These are phyloP conservation scores for Diaporthe humulicola DNA, from an alignment of 2,329 filamentous ascomycete genomes.

Conservation along the genomic window DNA sequence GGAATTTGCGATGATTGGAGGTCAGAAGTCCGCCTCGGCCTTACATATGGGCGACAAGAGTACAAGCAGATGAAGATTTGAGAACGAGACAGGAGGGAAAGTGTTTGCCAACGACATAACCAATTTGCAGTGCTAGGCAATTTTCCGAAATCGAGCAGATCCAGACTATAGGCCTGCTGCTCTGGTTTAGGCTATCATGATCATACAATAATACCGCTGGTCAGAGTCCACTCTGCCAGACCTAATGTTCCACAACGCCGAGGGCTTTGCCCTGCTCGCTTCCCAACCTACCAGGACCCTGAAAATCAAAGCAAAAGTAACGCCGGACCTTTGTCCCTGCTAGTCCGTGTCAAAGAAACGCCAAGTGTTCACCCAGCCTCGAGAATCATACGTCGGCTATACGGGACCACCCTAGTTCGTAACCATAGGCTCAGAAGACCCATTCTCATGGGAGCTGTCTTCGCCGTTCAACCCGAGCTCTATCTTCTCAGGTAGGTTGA, in stretches of 20 bases:
- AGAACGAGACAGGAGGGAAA: neutral
- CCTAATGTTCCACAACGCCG: slow-evolving; percentile 35
- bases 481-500: slow-evolving; percentile 55
- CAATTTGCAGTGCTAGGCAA: neutral
- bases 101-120: neutral
- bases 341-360: neutral
- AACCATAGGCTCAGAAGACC: slow-evolving; percentile 65
- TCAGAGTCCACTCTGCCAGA: slow-evolving; percentile 2
- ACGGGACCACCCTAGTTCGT: slow-evolving; percentile 56
- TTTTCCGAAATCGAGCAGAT: neutral
- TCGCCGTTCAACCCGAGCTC: slow-evolving; percentile 56
- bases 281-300: slow-evolving; percentile 36
- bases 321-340: neutral
- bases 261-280: slow-evolving; percentile 38
- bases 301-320: slow-evolving; percentile 43
- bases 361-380: neutral
- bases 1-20: neutral
- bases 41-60: neutral
- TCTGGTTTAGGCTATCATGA: neutral
- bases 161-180: neutral
- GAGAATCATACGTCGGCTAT: neutral
- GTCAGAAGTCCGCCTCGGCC: neutral
- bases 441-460: slow-evolving; percentile 53
- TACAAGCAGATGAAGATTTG: neutral
- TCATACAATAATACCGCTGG: slow-evolving; percentile 44